Evolutionary conservation across 2,329 filamentous ascomycete genomes (phyloP), one percentile per base, ranked within the genome.

Genomic region (Fusarium acutatum): DNA sequence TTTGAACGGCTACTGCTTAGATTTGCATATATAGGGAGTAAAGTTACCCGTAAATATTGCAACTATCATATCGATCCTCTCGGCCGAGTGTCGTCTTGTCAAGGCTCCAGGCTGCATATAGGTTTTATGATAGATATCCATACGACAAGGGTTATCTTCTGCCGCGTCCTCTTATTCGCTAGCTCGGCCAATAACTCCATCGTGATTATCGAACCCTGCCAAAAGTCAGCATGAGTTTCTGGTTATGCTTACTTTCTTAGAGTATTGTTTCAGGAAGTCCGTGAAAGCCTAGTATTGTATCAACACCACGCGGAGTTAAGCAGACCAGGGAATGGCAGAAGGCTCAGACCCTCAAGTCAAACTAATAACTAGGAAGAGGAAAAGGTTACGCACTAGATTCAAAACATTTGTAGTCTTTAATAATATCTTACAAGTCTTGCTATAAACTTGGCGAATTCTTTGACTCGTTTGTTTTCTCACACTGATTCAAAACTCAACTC

Each of bases 321-420:
- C 14, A 37, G 32, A 43, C 18, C 28, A 22, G n/a, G 32, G 41
- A 26, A 43, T 32, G 18, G 20, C 22, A 49, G 20, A 47, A 12
- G 28, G 14, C 10, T 24, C n/a, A 11, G 14, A 18, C 20, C 26
- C 14, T n/a, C 4, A 30, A n/a, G 26, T 47, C 10, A 43, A 24
- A 24, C 22, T 18, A 32, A 24, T 4, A 50, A 10, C 17, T n/a
- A 24, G 18, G 28, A 18, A 32, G 6, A 24, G n/a, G n/a, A n/a
- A n/a, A 10, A 24, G 3, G 3, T 6, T n/a, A 8, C 2, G n/a
- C 7, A 12, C 4, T 12, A 30, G 9, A 9, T 5, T 8, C 3
- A 6, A 17, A 2, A 13, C 13, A 24, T 32, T 24, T 13, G 14
- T 49, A 24, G 47, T 24, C 4, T 24, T 32, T 7, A 1, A 32